A percentile compares a stretch with the other conserved stretches of the same genome.
These are phyloP conservation scores for Leccinellum luteum DNA, from an alignment of 768 basidiomycete genomes.

Conservation along the genomic window DNA sequence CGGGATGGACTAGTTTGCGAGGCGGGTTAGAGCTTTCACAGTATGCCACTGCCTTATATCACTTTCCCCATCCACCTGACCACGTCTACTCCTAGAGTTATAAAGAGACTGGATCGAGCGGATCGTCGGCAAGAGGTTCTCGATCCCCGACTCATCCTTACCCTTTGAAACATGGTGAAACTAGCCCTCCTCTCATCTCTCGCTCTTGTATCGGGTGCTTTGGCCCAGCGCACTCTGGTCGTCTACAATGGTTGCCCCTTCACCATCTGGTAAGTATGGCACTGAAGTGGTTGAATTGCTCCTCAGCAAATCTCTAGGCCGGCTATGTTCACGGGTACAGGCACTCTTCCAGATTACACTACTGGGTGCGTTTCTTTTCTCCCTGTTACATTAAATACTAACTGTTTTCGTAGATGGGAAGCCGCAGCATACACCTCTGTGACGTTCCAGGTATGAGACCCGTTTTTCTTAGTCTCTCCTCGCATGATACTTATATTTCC, in stretches of 20 bases:
- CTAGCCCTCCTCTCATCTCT: constrained; percentile 25
- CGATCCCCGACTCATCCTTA: neutral
- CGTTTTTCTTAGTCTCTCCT: neutral
- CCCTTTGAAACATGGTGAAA: constrained; percentile 18
- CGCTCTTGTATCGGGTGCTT: constrained; percentile 31
- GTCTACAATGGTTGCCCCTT: constrained; percentile 64
- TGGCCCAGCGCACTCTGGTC: constrained; percentile 55
- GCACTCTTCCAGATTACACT: constrained; percentile 40
- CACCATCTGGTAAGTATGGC: constrained; percentile 57
- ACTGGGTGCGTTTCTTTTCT: constrained; percentile 40
- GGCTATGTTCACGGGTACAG: constrained; percentile 60
- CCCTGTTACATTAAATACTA: neutral
- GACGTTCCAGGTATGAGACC: constrained; percentile 25
- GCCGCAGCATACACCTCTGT: constrained; percentile 28
- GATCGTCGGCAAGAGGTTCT: neutral
- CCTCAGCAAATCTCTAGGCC: constrained; percentile 36
- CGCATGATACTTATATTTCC: neutral
- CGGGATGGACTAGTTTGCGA: neutral
- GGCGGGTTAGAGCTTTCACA: neutral
- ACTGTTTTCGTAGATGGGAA: constrained; percentile 30
- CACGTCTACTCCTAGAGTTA: neutral
- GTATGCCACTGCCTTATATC: too few relatives aligned
- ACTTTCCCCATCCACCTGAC: neutral
- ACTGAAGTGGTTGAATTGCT: neutral
- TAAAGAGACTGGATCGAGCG: constrained; percentile 7